Percentiles rank a stretch among this genome's conserved stretches.
phyloP scores from a whole-genome alignment of 306 rosid species.

The Prunus persica region Prunus_persica_NCBIv2 NC_034009.1:27059001-27059500 shows the following conservation, averaged over 20 bases:
- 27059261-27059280: slow-evolving; percentile 45
- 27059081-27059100: slow-evolving; percentile 74
- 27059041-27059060: slow-evolving; percentile 76
- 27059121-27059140: slow-evolving; percentile 42
- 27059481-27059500: slow-evolving; percentile 21
- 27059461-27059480: slow-evolving; percentile 29
- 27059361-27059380: slow-evolving; percentile 72
- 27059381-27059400: slow-evolving; percentile 89
- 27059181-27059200: slow-evolving; percentile 39
- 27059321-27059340: slow-evolving; percentile 65
- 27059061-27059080: slow-evolving; percentile 89
- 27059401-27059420: slow-evolving; percentile 76
- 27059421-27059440: slow-evolving; percentile 59
- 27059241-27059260: slow-evolving; percentile 54
- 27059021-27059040: slow-evolving; percentile 62
- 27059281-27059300: slow-evolving; percentile 61
- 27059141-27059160: slow-evolving; percentile 37
- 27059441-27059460: slow-evolving; percentile 27
- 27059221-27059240: slow-evolving; percentile 63
- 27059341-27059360: slow-evolving; percentile 54
- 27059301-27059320: slow-evolving; percentile 69
- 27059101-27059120: slow-evolving; percentile 54
- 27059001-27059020: slow-evolving; percentile 39
- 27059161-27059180: slow-evolving; percentile 41
- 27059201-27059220: slow-evolving; percentile 61